phyloP scores from a whole-genome alignment of 2,329 filamentous ascomycete genomes.

The Ophioceras dolichostomum region DNA sequence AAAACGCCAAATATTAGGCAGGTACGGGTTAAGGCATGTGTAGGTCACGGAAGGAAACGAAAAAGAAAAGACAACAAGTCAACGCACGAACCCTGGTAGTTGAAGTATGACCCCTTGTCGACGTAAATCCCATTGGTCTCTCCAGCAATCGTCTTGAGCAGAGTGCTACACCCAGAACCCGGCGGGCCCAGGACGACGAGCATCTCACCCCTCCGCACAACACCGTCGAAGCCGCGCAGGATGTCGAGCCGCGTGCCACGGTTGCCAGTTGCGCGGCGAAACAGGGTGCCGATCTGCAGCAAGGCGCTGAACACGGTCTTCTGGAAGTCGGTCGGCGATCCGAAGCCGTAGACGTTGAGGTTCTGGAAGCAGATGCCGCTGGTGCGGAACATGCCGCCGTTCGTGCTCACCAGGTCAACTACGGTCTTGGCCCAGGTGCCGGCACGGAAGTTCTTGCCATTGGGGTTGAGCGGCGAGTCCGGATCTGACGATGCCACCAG shows the following conservation, averaged over 20 bases:
- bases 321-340: conserved; percentile 57
- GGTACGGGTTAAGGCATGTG: too few species aligned
- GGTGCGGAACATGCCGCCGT: conserved; percentile 44
- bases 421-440: conserved; percentile 48
- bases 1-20: too few species aligned
- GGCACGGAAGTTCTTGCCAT: conserved; percentile 35
- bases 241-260: conserved; percentile 53
- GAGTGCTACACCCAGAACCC: conserved; percentile 67
- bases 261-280: conserved; percentile 36
- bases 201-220: conserved; percentile 63
- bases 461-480: conserved; percentile 34
- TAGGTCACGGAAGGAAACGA: too few species aligned
- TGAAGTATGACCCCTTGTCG: conserved; percentile 59
- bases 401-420: conserved; percentile 35
- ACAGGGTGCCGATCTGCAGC: conserved; percentile 32
- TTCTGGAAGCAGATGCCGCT: conserved; percentile 55
- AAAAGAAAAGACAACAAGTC: too few species aligned
- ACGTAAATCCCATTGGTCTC: conserved; percentile 72
- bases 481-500: conserved; percentile 19
- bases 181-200: conserved; percentile 63
- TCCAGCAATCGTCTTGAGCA: conserved; percentile 73
- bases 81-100: conserved; percentile 63
- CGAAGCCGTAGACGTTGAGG: conserved; percentile 56
- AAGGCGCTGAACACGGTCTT: conserved; percentile 52
- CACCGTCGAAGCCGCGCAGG: conserved; percentile 52